A percentile compares a stretch with the other conserved stretches of the same genome.
Conservation (phyloP, 2,329 filamentous ascomycete species). For the Calcarisporium arbuscula region DNA sequence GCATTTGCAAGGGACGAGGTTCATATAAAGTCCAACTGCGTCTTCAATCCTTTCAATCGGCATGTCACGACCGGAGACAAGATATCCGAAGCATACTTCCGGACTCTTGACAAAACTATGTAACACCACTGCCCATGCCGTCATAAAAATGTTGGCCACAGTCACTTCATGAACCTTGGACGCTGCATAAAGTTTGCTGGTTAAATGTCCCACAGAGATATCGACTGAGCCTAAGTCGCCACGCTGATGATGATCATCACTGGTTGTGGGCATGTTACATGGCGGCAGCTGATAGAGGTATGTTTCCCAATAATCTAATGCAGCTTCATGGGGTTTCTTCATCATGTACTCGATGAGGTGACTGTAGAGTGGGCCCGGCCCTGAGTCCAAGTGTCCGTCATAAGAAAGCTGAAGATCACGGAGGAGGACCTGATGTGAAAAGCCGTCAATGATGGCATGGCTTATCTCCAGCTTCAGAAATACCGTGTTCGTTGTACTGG, state of each 20-base stretch:
- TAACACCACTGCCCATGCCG: background rate
- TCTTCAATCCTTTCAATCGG: background rate
- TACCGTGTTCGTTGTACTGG: background rate
- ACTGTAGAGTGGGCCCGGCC: background rate
- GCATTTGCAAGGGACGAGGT: background rate
- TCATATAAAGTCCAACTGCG: background rate
- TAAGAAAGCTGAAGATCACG: slow-evolving; percentile 2
- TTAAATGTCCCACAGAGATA: background rate
- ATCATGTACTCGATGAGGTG: background rate
- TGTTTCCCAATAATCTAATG: background rate
- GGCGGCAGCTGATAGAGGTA: background rate
- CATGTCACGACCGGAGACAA: background rate
- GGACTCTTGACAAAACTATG: background rate
- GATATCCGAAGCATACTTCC: background rate
- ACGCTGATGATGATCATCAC: background rate
- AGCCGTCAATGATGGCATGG: slow-evolving; percentile 1
- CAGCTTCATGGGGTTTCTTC: background rate
- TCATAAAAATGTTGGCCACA: background rate
- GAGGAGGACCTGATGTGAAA: slow-evolving; percentile 1
- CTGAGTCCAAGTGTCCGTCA: background rate
- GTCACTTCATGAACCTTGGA: background rate
- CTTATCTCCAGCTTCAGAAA: slow-evolving; percentile 2
- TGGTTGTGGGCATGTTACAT: background rate
- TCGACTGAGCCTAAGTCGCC: background rate
- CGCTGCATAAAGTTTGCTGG: background rate